Base-by-base conservation (phyloP, 768 basidiomycete genomes). In the Boletus huronensis region DNA sequence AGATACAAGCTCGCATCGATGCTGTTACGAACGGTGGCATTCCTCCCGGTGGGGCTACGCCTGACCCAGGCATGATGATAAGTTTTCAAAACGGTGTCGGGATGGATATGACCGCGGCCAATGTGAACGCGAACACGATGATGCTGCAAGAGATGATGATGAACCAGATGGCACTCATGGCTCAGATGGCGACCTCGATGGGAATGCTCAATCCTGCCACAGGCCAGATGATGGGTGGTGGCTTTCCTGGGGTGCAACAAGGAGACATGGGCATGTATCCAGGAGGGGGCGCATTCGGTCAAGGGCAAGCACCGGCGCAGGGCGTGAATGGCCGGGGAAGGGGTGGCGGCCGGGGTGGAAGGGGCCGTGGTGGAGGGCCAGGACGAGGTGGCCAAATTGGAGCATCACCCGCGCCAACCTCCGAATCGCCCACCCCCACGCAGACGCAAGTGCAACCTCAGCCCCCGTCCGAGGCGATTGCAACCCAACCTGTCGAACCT, bases 161-260 rank as follows among this genome's bases (percentile, higher is more conserved):
- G 82, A 89, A 82, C 69, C 88, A 93, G 68, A 91, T 92, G 88
- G 87, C 90, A 26, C 78, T 95, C 64, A 94, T 95, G 93, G 84
- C 88, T 52, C 92, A 94, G 73, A 90, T 96, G 85, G 89, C 90
- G 39, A 79, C 84, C 29, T 85, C 83, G 34, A 87, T 93, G 82
- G 89, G 86, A 28, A 86, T 92, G 69, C 77, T 90, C 59, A 83
- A 81, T 61, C 81, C 85, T 13, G 65, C 72, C 23, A 75, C 78
- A 10, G 82, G 79, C 9, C 83, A 82, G 64, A 82, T 82, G 60
- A 75, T 78, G 72, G 77, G 74, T 44, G 77, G 74, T 44, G 83
- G 78, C 26, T 83, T 79, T 19, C 83, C 83, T 48, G 83, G 83
- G 3, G 79, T 83, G 76, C 84, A 77, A 67, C 70, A 79, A 76